Conservation (phyloP, 257 asterid genomes). For the Nicotiana tomentosiformis region DNA sequence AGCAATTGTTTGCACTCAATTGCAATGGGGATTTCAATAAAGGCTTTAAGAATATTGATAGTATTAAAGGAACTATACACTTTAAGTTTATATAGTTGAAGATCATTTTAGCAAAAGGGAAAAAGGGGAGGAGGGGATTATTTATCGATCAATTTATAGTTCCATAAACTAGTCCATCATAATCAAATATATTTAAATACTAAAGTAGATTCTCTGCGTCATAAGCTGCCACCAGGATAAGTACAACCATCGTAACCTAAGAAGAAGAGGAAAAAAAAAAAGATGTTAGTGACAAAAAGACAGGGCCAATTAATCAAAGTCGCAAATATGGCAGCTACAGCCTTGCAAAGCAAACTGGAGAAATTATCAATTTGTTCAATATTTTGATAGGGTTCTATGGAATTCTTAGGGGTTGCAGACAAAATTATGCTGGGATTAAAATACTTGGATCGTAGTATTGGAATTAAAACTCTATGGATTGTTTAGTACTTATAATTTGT, state of each 20-base stretch:
- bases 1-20: neutral
- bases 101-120: neutral
- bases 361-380: neutral
- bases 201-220: slow-evolving; percentile 13
- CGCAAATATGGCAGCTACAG: neutral
- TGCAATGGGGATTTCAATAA: too few species aligned
- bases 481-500: neutral
- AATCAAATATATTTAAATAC: neutral
- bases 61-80: neutral
- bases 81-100: neutral
- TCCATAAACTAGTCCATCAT: neutral
- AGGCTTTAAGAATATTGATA: neutral
- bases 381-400: neutral
- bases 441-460: neutral
- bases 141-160: slow-evolving; percentile 2
- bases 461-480: neutral
- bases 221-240: slow-evolving; percentile 43
- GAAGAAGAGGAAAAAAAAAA: neutral
- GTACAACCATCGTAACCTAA: slow-evolving; percentile 65
- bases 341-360: neutral
- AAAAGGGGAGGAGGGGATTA: neutral
- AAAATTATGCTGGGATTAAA: neutral
- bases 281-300: neutral
- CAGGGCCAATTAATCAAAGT: neutral
- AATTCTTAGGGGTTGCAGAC: neutral